Base-by-base conservation (phyloP, 2,329 filamentous ascomycete species). In the Monascus ruber region DNA sequence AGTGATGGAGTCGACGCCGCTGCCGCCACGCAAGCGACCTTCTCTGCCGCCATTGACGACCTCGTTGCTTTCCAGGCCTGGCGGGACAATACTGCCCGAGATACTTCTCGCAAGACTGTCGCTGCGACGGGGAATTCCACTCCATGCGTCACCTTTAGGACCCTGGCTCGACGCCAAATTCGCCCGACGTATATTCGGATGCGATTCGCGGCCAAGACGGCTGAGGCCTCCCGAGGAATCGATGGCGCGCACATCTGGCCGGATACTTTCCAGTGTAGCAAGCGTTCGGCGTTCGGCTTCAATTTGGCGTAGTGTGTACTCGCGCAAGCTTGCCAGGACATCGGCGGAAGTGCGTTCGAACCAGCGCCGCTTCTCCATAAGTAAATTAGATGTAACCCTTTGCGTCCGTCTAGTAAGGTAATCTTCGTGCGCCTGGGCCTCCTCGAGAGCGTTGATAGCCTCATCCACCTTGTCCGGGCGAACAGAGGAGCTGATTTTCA, bases 61-160 rank as follows among this genome's bases (percentile, higher is more conserved):
- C 43, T 77, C 77, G 26, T 71, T 70, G 9, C 80, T 81, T 51
- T 85, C 81, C 9, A 72, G 68, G 6, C 80, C 66, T 26, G 74
- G 72, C n/a, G 74, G 69, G 46, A 80, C 75, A 47, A 84, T 74
- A 56, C 78, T 83, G 35, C 82, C 79, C 40, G 83, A 86, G 47
- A 88, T 73, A 56, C 81, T 88, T 51, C 87, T 75, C 54, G 76
- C 82, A 40, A 86, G 65, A n/a, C 79, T 81, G 51, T 94, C 85
- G 26, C 81, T 79, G 40, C 85, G 76, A 45, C 91, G 76, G 29
- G 88, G 85, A 26, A 95, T 87, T 42, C 91, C 91, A 53, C 86
- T 94, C 91, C 91, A 98, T 10, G 91, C 83, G 62, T 98, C 91
- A n/a, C 91, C 91, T 67, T 94, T 94, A 36, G 91, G 89, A 0